Evolutionary conservation across 768 basidiomycete genomes (phyloP), one percentile per base, ranked within the genome.

Genomic region (Lentinus brumalis): DNA sequence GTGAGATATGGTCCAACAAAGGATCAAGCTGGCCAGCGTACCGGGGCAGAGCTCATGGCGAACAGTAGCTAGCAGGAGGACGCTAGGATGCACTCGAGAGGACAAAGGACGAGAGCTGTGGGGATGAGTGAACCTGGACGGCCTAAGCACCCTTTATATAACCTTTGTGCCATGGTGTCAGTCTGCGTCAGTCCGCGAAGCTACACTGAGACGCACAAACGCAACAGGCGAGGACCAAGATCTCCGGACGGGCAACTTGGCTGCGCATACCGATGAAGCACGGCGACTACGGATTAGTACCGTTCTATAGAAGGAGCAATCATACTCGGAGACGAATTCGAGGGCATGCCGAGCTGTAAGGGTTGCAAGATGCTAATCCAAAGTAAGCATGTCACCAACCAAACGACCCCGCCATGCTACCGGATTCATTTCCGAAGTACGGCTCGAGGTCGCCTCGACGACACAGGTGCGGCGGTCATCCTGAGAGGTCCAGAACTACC

Each of bases 41-140:
- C 62, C 57, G 55, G 62, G 45, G 45, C 30, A 44, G 62, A 63
- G 57, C 45, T 63, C 62, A 63, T 63, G 53, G 18, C 12, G 56
- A 29, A 59, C 2, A 4, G 14, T 52, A 29, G 30, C 49, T 45
- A 35, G 35, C 35, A 7, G 35, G 35, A 7, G 35, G 35, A 35
- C 42, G 60, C 21, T 52, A 49, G 29, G 26, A 14, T 35, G 31
- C 12, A 40, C 47, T 15, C 46, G 53, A 45, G 26, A 55, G 32
- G 40, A 56, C 56, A 52, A 49, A 45, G 52, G 57, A 39, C 11
- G 21, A 39, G 57, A 44, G 26, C 53, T 35, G 44, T 29, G 62
- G 54, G 62, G 38, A n/a, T 29, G n/a, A 14, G 42, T 47, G 50
- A 49, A 7, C 39, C 30, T 15, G 14, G 14, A 21, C 12, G 12